These are phyloP conservation scores for Globisporangium irregulare DNA, from an alignment of 352 stramenopile species.

Conservation along the genomic window DNA sequence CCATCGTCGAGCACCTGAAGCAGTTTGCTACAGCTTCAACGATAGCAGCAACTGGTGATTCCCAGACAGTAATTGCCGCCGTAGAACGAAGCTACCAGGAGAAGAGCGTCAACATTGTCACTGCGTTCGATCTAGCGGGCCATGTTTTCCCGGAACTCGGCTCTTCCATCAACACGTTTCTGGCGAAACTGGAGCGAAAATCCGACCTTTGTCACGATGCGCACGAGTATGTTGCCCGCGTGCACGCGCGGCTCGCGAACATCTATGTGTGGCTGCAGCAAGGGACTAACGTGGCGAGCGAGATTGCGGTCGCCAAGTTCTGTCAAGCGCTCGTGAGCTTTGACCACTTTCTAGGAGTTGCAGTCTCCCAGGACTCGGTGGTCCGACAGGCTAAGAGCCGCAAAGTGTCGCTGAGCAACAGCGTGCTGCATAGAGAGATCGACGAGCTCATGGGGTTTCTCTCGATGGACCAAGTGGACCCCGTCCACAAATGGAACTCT, in stretches of 20 bases:
- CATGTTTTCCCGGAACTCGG: constrained; percentile 7
- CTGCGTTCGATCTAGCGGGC: not conserved
- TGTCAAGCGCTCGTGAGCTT: constrained; percentile 11
- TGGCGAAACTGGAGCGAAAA: not conserved
- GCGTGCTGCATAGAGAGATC: constrained; percentile 4
- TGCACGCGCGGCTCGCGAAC: not conserved
- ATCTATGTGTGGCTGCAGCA: constrained; percentile 1
- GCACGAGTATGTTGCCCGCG: not conserved
- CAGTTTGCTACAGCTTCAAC: not conserved
- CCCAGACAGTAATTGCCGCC: not conserved
- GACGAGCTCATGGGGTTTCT: constrained; percentile 9
- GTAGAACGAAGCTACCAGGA: not conserved
- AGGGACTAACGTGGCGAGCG: not conserved
- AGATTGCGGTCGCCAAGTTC: constrained; percentile 6
- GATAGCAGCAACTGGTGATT: not conserved
- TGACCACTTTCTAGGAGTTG: constrained; percentile 4
- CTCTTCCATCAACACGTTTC: constrained; percentile 6
- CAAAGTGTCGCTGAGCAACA: constrained; percentile 1
- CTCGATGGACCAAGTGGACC: not conserved
- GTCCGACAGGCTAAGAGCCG: constrained; percentile 2
- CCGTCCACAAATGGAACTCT: constrained; percentile 4
- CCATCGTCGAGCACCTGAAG: constrained; percentile 2
- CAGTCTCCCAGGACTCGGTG: constrained; percentile 1
- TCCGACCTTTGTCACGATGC: constrained; percentile 1
- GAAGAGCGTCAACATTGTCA: not conserved